Percentiles rank a stretch among this genome's conserved stretches.
These are phyloP conservation scores for Pulveroboletus ravenelii DNA, from an alignment of 768 basidiomycete species.

Conservation along the genomic window DNA sequence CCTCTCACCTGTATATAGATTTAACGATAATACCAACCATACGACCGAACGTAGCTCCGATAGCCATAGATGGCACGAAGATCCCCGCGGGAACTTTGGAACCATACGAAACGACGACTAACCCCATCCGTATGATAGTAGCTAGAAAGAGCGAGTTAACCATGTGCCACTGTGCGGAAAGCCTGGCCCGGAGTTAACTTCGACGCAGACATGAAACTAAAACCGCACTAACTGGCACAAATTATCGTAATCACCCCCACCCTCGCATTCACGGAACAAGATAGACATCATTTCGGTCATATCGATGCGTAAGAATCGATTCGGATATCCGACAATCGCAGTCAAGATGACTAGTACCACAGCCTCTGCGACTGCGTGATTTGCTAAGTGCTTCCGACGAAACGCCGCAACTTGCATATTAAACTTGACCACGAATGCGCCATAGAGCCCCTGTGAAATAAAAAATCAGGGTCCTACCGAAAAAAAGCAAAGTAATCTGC, in stretches of 20 bases:
- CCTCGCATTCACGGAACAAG: slow-evolving; percentile 93
- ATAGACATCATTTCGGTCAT: slow-evolving; percentile 97
- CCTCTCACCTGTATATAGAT: slow-evolving; percentile 75
- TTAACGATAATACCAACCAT: slow-evolving; percentile 98
- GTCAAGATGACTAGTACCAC: slow-evolving; percentile 83
- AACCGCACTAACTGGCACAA: slow-evolving; percentile 81
- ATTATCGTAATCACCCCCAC: slow-evolving; percentile 84
- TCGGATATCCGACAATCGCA: slow-evolving; percentile 89
- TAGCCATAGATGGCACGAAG: slow-evolving; percentile 98
- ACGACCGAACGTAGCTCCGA: slow-evolving; percentile 94
- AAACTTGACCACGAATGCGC: slow-evolving; percentile 95
- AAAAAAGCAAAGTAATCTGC: neutral
- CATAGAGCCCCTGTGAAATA: slow-evolving; percentile 78
- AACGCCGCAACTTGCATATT: slow-evolving; percentile 94
- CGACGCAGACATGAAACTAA: neutral
- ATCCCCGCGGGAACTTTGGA: slow-evolving; percentile 97
- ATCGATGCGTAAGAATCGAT: slow-evolving; percentile 91
- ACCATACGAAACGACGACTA: slow-evolving; percentile 92
- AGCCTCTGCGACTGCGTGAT: slow-evolving; percentile 85
- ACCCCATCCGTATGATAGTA: slow-evolving; percentile 77
- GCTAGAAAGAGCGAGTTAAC: slow-evolving; percentile 90
- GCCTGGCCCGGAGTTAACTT: slow-evolving; percentile 41
- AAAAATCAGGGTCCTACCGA: slow-evolving; percentile 8
- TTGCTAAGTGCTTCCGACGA: slow-evolving; percentile 81
- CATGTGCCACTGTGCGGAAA: slow-evolving; percentile 90